Evolutionary conservation across 1,284 basidiomycete species (phyloP).

Genomic region (Earliella scabrosa): DNA sequence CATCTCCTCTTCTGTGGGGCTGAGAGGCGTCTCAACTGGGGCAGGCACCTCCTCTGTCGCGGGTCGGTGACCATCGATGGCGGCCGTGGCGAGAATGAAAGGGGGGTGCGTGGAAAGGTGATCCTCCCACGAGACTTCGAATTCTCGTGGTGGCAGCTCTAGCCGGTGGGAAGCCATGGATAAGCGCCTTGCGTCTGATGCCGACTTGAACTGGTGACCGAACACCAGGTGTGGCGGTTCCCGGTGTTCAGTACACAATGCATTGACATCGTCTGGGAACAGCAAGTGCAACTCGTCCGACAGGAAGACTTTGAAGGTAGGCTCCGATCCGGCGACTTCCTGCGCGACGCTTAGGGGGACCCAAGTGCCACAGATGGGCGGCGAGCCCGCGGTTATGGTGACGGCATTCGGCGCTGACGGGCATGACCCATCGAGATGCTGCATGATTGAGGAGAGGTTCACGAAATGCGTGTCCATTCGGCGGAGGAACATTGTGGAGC

Average conservation of each 20-base stretch:
- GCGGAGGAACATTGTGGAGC: conserved; percentile 55
- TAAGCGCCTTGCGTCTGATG: conserved; percentile 43
- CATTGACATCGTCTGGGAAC: conserved; percentile 48
- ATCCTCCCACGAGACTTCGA: conserved; percentile 32
- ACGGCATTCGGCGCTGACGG: conserved; percentile 45
- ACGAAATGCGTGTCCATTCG: conserved; percentile 77
- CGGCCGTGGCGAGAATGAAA: conserved; percentile 33
- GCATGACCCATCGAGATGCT: conserved; percentile 42
- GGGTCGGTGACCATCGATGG: conserved; percentile 25
- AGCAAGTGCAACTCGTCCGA: conserved; percentile 60
- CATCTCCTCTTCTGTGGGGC: conserved; percentile 70
- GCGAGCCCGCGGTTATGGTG: conserved; percentile 50
- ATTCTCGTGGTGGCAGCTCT: conserved; percentile 31
- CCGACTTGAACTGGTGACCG: conserved; percentile 58
- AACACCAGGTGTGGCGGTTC: conserved; percentile 49
- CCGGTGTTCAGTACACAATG: conserved; percentile 3
- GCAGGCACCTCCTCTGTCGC: conserved; percentile 25
- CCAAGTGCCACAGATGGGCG: conserved; percentile 63
- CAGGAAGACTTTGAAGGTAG: conserved; percentile 55
- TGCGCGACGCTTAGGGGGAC: conserved; percentile 63
- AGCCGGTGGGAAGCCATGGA: conserved; percentile 29
- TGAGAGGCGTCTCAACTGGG: conserved; percentile 53
- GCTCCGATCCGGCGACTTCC: conserved; percentile 48
- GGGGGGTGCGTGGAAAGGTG: conserved; percentile 33
- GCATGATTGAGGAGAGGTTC: conserved; percentile 63